Base-by-base conservation (phyloP, 129 eudicot genomes). In the Pseudognaphalium luteoalbum region DNA sequence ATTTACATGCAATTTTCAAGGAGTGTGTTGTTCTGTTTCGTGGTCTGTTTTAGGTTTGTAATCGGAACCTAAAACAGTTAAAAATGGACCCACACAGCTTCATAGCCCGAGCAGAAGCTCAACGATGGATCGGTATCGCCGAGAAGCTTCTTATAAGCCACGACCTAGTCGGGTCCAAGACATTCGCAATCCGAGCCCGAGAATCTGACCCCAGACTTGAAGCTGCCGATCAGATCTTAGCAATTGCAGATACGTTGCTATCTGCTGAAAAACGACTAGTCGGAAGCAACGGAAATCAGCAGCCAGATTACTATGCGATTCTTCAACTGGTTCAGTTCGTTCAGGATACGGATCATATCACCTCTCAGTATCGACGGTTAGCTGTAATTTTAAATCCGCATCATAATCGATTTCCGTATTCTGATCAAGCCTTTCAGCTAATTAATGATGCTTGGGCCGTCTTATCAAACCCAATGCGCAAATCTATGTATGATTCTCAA, bases 151-250 rank as follows among this genome's bases (percentile, higher is more conserved):
- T 94, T 16, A 59, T 86, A 30, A 61, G 79, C 52, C 89, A 90
- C 3, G 98, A 94, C 85, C 76, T 91, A 0, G 78, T 87, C 29
- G 97, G 97, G 0, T 85, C 96, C 86, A 91, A 87, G 73, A 84
- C 96, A 44, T 94, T 91, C 52, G 98, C 98, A 37, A 86, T 85
- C 81, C 91, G 98, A 16, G 98, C 97, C 7, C 81, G 96, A 7
- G 98, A 94, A 9, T 76, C 97, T 59, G 97, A 94, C 93, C 98
- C 98, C 2, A 81, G 84, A 7, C 88, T 88, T 57, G 81, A 76
- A 41, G 83, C 79, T n/a, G 88, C 97, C 15, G 93, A 94, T 66
- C 98, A 87, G 80, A 94, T 94, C 82, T 84, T 94, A n/a, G 91
- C 98, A 37, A 82, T 94, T 14, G 88, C 73, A 11, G 98, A 94